These are phyloP conservation scores for Ophiostoma australiae DNA, from an alignment of 2,329 filamentous ascomycete genomes.

Conservation along the genomic window DNA sequence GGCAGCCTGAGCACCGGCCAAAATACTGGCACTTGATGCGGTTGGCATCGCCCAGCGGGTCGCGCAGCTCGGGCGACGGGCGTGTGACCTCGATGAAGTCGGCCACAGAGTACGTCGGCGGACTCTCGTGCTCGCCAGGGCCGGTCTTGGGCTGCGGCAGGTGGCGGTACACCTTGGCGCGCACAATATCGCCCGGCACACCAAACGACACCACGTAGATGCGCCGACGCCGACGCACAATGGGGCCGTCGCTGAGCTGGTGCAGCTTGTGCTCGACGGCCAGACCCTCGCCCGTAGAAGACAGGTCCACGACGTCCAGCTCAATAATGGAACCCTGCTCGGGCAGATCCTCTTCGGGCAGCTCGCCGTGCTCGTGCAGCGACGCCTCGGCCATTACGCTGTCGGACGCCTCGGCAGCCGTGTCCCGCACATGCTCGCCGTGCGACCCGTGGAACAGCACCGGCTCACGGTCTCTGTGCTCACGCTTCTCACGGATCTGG, in stretches of 20 bases:
- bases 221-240: slow-evolving; percentile 42
- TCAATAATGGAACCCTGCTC: slow-evolving; percentile 70
- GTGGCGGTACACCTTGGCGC: slow-evolving; percentile 74
- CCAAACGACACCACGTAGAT: slow-evolving; percentile 87
- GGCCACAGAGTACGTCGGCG: slow-evolving; percentile 63
- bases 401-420: slow-evolving; percentile 13
- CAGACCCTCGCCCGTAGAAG: slow-evolving; percentile 88
- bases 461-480: slow-evolving; percentile 29
- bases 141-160: slow-evolving; percentile 40
- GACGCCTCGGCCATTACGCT: background rate
- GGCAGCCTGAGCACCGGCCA: slow-evolving; percentile 79
- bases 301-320: slow-evolving; percentile 73
- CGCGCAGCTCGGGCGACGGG: slow-evolving; percentile 48
- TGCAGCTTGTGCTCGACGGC: slow-evolving; percentile 50
- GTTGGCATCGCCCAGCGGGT: slow-evolving; percentile 65
- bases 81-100: slow-evolving; percentile 76
- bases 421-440: slow-evolving; percentile 16
- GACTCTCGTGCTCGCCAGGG: background rate
- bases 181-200: slow-evolving; percentile 75
- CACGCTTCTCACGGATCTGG: slow-evolving; percentile 31
- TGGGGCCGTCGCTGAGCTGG: slow-evolving; percentile 34
- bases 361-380: slow-evolving; percentile 15
- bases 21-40: slow-evolving; percentile 85
- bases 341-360: slow-evolving; percentile 44
- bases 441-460: slow-evolving; percentile 23